Conservation (phyloP, 257 asterid genomes). For the Solanum okadae region DNA sequence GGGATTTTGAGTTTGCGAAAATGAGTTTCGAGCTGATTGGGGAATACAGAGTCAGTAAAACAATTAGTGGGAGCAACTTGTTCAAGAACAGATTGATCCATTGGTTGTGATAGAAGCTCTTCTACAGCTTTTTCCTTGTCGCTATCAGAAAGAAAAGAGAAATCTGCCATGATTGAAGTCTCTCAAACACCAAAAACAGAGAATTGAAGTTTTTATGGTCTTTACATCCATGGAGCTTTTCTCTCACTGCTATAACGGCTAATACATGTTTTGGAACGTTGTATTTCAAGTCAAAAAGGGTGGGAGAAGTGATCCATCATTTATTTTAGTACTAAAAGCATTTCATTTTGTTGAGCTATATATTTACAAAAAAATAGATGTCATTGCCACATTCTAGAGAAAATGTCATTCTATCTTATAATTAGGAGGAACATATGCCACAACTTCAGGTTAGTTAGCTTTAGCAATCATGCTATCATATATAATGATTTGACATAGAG, state of each 20-base stretch:
- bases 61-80: slow-evolving; percentile 67
- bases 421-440: neutral
- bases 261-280: neutral
- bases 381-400: too few species aligned
- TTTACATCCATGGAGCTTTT: neutral
- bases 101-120: slow-evolving; percentile 59
- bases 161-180: slow-evolving; percentile 39
- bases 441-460: neutral
- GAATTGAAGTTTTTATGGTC: neutral
- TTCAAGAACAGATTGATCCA: slow-evolving; percentile 62
- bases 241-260: neutral
- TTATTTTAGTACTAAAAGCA: too few species aligned
- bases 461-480: neutral
- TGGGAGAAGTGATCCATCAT: neutral
- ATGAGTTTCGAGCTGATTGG: slow-evolving; percentile 63
- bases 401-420: too few species aligned
- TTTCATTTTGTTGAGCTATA: too few species aligned
- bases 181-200: neutral
- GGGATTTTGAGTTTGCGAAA: slow-evolving; percentile 69
- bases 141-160: slow-evolving; percentile 54
- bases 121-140: slow-evolving; percentile 74
- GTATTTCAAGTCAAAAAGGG: neutral
- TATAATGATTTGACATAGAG: too few species aligned
- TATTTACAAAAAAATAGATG: too few species aligned
- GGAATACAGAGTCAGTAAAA: slow-evolving; percentile 52